A percentile compares a stretch with the other conserved stretches of the same genome.
Evolutionary conservation across 805 yeast species (phyloP).

Genomic region (Metschnikowia amazonensis): DNA sequence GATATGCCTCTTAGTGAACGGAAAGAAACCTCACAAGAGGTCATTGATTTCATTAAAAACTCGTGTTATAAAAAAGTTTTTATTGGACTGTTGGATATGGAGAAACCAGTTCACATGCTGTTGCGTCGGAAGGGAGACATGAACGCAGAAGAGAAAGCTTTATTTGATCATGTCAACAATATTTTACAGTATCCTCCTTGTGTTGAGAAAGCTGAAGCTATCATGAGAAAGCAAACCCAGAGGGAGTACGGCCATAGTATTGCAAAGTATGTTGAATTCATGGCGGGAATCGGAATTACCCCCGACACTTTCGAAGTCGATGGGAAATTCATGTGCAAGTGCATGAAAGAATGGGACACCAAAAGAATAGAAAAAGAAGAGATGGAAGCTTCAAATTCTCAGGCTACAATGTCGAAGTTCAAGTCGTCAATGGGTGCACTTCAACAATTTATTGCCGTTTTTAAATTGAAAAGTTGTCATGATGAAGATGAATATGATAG

Average conservation of each 20-base stretch:
- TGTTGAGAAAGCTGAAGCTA: not conserved
- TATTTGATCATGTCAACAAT: not conserved
- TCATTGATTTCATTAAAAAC: not conserved
- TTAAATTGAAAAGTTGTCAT: not conserved
- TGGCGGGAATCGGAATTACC: not conserved
- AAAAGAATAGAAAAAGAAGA: not conserved
- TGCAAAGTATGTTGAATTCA: not conserved
- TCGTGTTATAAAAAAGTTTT: not conserved
- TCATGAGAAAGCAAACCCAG: not conserved
- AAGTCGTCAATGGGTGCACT: not conserved
- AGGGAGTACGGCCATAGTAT: constrained; percentile 4
- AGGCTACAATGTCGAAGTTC: not conserved
- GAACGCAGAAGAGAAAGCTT: not conserved
- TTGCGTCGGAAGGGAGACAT: not conserved
- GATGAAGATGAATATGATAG: not conserved
- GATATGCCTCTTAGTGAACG: not conserved
- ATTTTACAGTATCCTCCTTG: constrained; percentile 2
- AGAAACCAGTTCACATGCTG: not conserved
- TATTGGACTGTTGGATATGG: not conserved
- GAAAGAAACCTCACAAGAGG: not conserved
- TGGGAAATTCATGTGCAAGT: not conserved
- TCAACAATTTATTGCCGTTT: not conserved
- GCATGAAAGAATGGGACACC: not conserved
- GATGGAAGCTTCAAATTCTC: not conserved
- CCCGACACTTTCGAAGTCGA: not conserved